phyloP scores from a whole-genome alignment of 2,329 filamentous ascomycete genomes.

The Fusarium duplospermum region DNA sequence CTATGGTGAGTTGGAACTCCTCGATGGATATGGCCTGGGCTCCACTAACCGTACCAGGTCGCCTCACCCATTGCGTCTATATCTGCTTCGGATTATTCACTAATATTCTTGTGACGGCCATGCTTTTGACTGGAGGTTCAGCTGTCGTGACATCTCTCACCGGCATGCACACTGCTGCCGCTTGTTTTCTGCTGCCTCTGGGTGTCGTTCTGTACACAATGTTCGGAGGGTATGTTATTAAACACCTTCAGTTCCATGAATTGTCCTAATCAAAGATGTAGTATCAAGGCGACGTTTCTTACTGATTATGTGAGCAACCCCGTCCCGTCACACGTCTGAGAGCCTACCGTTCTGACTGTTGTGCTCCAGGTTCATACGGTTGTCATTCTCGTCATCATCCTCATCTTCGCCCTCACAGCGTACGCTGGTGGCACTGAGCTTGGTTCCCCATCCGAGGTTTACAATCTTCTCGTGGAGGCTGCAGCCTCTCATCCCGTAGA shows the following conservation, averaged over 20 bases:
- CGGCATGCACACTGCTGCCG: constrained; percentile 73
- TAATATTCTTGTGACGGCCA: constrained; percentile 88
- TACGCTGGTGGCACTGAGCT: constrained; percentile 80
- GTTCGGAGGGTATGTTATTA: constrained; percentile 60
- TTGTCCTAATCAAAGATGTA: neutral
- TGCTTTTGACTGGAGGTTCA: constrained; percentile 84
- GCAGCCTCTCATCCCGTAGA: constrained; percentile 77
- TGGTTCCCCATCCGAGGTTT: constrained; percentile 81
- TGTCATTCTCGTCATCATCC: constrained; percentile 85
- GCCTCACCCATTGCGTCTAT: constrained; percentile 78
- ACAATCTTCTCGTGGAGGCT: constrained; percentile 79
- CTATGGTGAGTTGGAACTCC: constrained; percentile 62
- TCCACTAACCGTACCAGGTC: constrained; percentile 48
- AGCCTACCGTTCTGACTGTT: neutral
- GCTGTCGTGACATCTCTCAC: constrained; percentile 65
- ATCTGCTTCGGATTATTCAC: constrained; percentile 86
- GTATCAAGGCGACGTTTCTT: constrained; percentile 88
- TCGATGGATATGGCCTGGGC: too few relatives aligned
- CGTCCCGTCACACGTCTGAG: rapidly evolving
- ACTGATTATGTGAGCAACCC: constrained; percentile 75
- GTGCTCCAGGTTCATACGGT: constrained; percentile 71
- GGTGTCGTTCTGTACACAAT: constrained; percentile 80
- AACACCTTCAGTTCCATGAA: rapidly evolving
- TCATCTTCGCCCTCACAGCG: constrained; percentile 84
- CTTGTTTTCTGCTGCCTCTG: constrained; percentile 84